Percentiles rank a stretch among this genome's conserved stretches.
Evolutionary conservation across 768 basidiomycete species (phyloP).

Genomic region (Fomitopsis serialis): DNA sequence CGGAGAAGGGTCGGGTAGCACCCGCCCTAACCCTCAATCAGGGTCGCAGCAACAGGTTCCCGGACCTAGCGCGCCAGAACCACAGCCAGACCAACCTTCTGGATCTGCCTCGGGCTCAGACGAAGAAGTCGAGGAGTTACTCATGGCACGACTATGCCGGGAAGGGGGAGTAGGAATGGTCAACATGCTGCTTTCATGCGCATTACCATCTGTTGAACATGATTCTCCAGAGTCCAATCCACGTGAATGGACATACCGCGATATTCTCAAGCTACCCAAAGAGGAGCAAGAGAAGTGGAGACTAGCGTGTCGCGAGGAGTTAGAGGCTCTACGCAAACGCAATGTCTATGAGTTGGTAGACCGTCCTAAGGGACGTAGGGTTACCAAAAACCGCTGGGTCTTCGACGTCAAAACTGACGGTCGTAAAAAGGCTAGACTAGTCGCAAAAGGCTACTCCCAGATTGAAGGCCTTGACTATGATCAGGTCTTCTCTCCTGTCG

Average conservation of each 20-base stretch:
- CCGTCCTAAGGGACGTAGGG: conserved; percentile 8
- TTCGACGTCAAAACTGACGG: conserved; percentile 21
- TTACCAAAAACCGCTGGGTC: conserved; percentile 25
- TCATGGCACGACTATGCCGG: background rate
- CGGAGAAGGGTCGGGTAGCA: background rate
- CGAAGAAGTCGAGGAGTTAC: background rate
- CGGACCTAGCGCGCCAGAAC: conserved; percentile 3
- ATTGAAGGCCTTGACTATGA: conserved; percentile 23
- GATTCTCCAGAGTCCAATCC: background rate
- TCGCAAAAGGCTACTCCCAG: conserved; percentile 29
- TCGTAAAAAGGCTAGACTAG: conserved; percentile 20
- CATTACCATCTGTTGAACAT: background rate
- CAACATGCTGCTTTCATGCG: background rate
- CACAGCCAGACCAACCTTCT: background rate
- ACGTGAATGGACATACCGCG: conserved; percentile 3
- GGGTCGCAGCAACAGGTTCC: conserved; percentile 4
- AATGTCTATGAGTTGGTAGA: conserved; percentile 17
- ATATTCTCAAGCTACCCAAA: background rate
- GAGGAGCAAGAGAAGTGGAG: conserved; percentile 5
- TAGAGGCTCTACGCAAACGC: background rate
- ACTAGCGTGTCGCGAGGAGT: background rate
- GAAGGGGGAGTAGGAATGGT: conserved; percentile 4
- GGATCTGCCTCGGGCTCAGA: background rate
- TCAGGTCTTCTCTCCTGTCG: conserved; percentile 27
- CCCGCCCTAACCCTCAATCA: background rate